A percentile compares a stretch with the other conserved stretches of the same genome.
Evolutionary conservation across 768 basidiomycete genomes (phyloP).

Genomic region (Suillus occidentalis): DNA sequence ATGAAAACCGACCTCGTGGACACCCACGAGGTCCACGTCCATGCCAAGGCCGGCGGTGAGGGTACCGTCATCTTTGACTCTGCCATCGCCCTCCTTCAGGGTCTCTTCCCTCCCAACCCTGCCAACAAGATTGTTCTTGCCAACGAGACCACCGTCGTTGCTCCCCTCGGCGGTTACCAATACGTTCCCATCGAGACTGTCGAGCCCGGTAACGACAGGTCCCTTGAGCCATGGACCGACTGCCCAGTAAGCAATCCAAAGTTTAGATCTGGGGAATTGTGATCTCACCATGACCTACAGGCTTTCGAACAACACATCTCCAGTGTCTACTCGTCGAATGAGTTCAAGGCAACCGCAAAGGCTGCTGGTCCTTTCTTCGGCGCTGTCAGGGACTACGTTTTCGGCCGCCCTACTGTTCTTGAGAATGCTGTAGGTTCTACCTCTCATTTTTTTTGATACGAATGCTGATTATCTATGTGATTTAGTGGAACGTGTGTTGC

Average conservation of each 20-base stretch:
- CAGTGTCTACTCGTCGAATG: conserved; percentile 57
- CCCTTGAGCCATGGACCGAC: conserved; percentile 77
- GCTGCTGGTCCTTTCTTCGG: conserved; percentile 66
- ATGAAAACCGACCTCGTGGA: conserved; percentile 69
- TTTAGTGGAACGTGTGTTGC: conserved; percentile 69
- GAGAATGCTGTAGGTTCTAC: conserved; percentile 60
- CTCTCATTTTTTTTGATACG: conserved; percentile 3
- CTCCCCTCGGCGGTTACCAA: conserved; percentile 82
- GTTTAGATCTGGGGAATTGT: conserved; percentile 14
- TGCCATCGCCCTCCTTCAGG: conserved; percentile 81
- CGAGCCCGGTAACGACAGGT: conserved; percentile 79
- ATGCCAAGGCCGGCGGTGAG: conserved; percentile 82
- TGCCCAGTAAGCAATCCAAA: conserved; percentile 46
- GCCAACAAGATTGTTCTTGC: conserved; percentile 75
- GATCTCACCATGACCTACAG: conserved; percentile 31
- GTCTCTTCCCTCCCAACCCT: conserved; percentile 79
- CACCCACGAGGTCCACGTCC: conserved; percentile 70
- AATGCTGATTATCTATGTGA: conserved; percentile 13
- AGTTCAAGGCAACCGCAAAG: conserved; percentile 62
- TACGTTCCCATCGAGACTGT: conserved; percentile 90
- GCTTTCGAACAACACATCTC: conserved; percentile 65
- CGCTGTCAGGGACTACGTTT: conserved; percentile 66
- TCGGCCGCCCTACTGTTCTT: conserved; percentile 63
- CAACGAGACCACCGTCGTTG: conserved; percentile 67
- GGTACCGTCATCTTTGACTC: conserved; percentile 87